Conservation (phyloP, 2,329 filamentous ascomycete genomes). For the Hysterium pulicare region DNA sequence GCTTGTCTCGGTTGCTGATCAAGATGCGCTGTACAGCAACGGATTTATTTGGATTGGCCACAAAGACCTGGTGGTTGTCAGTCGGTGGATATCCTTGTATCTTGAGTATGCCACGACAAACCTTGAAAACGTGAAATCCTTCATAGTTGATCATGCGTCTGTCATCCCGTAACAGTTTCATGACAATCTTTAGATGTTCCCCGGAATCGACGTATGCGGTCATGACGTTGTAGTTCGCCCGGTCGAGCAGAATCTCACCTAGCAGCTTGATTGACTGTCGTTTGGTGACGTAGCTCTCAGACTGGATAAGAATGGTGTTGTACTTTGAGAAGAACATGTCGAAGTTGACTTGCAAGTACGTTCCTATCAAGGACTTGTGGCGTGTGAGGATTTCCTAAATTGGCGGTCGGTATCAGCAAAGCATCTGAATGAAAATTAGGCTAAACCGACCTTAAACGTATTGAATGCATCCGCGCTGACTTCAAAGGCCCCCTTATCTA, state of each 20-base stretch:
- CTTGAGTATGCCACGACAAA: conserved; percentile 23
- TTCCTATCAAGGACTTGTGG: conserved; percentile 86
- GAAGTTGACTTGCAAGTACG: conserved; percentile 86
- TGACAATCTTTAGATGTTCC: conserved; percentile 95
- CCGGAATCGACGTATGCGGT: conserved; percentile 92
- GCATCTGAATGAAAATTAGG: too few species aligned
- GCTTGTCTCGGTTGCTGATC: conserved; percentile 90
- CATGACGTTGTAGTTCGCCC: conserved; percentile 98
- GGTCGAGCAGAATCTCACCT: conserved; percentile 88
- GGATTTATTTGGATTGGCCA: conserved; percentile 98
- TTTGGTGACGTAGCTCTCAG: conserved; percentile 95
- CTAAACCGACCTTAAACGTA: conserved; percentile 81
- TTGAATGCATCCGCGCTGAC: conserved; percentile 97
- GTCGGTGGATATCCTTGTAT: conserved; percentile 10
- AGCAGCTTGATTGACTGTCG: conserved; percentile 96
- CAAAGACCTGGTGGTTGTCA: conserved; percentile 65
- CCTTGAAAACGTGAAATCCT: conserved; percentile 98
- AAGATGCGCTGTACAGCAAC: conserved; percentile 91
- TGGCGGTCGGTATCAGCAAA: too few species aligned
- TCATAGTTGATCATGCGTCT: conserved; percentile 99
- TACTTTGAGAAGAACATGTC: conserved; percentile 90
- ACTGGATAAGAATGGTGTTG: conserved; percentile 83
- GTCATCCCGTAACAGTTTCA: conserved; percentile 94
- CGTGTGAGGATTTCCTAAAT: conserved; percentile 91
- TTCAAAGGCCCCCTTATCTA: conserved; percentile 94